These are phyloP conservation scores for Staphylotrichum longicolle DNA, from an alignment of 495 filamentous ascomycete genomes.

Conservation along the genomic window DNA sequence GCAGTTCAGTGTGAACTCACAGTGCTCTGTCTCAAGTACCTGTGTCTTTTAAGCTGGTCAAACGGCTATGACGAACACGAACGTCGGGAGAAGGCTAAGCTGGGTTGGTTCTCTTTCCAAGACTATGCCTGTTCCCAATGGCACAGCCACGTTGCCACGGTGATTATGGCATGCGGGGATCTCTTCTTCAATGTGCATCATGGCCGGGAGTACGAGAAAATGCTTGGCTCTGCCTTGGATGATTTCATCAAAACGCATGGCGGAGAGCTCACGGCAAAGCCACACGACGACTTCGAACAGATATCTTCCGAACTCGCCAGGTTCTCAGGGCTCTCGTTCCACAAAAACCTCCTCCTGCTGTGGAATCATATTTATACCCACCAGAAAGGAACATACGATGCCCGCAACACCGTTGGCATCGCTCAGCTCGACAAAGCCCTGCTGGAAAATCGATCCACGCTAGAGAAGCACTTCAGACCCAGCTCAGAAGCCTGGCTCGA, in stretches of 20 bases:
- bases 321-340: slow-evolving; percentile 1
- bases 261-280: not conserved
- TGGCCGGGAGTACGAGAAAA: not conserved
- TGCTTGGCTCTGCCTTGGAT: not conserved
- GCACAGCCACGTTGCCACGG: not conserved
- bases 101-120: slow-evolving; percentile 2
- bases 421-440: not conserved
- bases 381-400: not conserved
- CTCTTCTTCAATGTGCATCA: not conserved
- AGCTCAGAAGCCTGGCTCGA: slow-evolving; percentile 1
- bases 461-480: not conserved
- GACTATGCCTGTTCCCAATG: not conserved
- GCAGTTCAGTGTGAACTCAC: slow-evolving; percentile 1
- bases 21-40: not conserved
- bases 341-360: not conserved
- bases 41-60: not conserved
- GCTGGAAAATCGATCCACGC: not conserved
- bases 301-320: slow-evolving; percentile 1
- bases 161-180: not conserved
- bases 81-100: not conserved
- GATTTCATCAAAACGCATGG: not conserved
- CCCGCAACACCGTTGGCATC: not conserved
- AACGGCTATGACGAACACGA: slow-evolving; percentile 1
- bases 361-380: not conserved
- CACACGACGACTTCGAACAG: not conserved